Percentiles rank a stretch among this genome's conserved stretches.
phyloP scores from a whole-genome alignment of 2,329 filamentous ascomycete species.

The Juglanconis oblonga region DNA sequence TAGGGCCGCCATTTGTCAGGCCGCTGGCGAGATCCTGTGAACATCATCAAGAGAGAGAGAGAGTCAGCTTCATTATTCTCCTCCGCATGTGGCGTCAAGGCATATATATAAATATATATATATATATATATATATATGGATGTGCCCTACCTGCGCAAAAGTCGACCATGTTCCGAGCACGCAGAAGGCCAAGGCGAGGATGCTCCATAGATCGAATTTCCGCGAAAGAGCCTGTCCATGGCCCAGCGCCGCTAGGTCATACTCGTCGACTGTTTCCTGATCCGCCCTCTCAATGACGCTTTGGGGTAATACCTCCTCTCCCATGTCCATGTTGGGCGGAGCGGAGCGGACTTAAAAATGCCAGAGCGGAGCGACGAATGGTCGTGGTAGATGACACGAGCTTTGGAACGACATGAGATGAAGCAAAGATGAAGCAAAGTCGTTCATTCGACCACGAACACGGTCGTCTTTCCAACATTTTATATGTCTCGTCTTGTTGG shows the following conservation, averaged over 20 bases:
- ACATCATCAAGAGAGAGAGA: neutral
- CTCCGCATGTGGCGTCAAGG: neutral
- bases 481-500: too few relatives aligned
- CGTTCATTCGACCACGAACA: too few relatives aligned
- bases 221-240: constrained; percentile 37
- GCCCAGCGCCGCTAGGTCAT: constrained; percentile 39
- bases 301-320: neutral
- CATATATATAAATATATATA: neutral
- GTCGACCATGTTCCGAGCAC: constrained; percentile 58
- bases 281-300: constrained; percentile 1
- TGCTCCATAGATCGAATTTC: constrained; percentile 53
- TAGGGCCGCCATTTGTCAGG: constrained; percentile 51
- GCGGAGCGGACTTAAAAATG: neutral
- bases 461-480: too few relatives aligned
- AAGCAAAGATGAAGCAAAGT: too few relatives aligned
- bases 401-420: too few relatives aligned
- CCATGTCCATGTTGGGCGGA: neutral
- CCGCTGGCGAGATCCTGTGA: constrained; percentile 40
- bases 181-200: constrained; percentile 55
- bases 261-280: constrained; percentile 28
- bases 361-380: too few relatives aligned
- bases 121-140: too few relatives aligned
- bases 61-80: neutral
- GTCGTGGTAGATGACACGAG: too few relatives aligned
- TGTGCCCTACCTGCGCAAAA: constrained; percentile 41